Percentiles rank a stretch among this genome's conserved stretches.
phyloP scores from a whole-genome alignment of 805 yeast species.

The Metschnikowia gruessii region DNA sequence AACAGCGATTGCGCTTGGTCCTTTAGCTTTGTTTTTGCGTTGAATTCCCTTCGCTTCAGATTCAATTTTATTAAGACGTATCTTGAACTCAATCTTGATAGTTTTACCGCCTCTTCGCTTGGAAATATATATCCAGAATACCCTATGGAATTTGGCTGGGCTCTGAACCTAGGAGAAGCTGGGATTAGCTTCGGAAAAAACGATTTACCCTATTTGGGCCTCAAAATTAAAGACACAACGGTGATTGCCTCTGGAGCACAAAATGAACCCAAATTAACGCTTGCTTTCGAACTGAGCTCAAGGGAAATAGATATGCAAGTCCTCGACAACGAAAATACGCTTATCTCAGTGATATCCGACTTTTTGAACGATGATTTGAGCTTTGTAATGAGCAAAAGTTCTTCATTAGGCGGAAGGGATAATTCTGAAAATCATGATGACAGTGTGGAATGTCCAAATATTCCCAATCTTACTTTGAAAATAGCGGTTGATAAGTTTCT shows the following conservation, averaged over 20 bases:
- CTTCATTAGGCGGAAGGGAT: neutral
- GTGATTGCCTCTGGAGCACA: slow-evolving; percentile 6
- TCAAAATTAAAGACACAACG: slow-evolving; percentile 1
- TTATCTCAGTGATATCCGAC: neutral
- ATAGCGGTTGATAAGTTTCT: slow-evolving; percentile 1
- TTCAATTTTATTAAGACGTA: slow-evolving; percentile 7
- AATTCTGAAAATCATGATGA: neutral
- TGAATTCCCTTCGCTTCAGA: slow-evolving; percentile 9
- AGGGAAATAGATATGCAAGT: slow-evolving; percentile 9
- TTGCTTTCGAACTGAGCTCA: slow-evolving; percentile 4
- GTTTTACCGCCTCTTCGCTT: neutral
- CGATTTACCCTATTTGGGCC: neutral
- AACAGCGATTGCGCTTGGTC: neutral
- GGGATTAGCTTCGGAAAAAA: slow-evolving; percentile 3
- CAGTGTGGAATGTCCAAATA: neutral
- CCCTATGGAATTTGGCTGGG: slow-evolving; percentile 3
- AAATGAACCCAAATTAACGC: neutral
- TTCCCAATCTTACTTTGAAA: slow-evolving; percentile 7
- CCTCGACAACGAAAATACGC: slow-evolving; percentile 6
- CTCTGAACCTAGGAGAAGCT: slow-evolving; percentile 5
- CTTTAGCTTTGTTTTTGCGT: slow-evolving; percentile 3
- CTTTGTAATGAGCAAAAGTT: neutral
- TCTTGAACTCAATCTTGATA: slow-evolving; percentile 4
- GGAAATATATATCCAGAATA: neutral
- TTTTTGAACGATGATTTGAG: slow-evolving; percentile 1